Base-by-base conservation (phyloP, 768 basidiomycete species). In the Lactifluus subvellereus region DNA sequence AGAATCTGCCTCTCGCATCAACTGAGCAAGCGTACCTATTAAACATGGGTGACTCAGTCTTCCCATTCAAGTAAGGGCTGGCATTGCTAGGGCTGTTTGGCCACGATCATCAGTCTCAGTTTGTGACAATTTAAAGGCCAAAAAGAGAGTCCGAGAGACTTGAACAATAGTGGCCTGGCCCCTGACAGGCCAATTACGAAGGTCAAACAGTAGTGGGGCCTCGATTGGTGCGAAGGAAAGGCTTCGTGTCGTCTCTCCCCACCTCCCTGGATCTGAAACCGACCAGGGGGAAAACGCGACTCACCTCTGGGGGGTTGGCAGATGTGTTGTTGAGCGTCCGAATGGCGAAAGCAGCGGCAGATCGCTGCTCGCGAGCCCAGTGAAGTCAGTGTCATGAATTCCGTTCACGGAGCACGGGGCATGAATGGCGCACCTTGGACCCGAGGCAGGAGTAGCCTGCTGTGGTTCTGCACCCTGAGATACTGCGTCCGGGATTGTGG, bases 301-400 rank as follows among this genome's bases (percentile, higher is more conserved):
- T 67, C 62, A 72, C 74, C 74, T 75, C 63, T 74, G 71, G 3
- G 74, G 74, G 2, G 74, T 75, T 10, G 74, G 74, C 2, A 73
- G 64, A 40, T 75, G 74, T 0, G 73, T 65, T 11, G 57, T 58
- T 45, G 38, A 54, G 37, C 52, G 48, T n/a, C 56, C 58, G 40
- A 67, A 56, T 8, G 66, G 65, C 2, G 66, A 64, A 11, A 50
- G 45, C 18, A 48, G 22, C n/a, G 57, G 57, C 30, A 57, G 22
- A 59, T 62, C 38, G 62, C 60, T 62, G 55, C 8, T 43, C 32
- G 33, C 9, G 38, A 33, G 52, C 0, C 35, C 35, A 49, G 32
- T 27, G 6, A 5, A 4, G 45, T 60, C 18, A 42, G 20, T n/a
- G 22, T 55, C 13, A 10, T 2, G 16, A 18, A 4, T 10, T 13